Conservation (phyloP, 164 flowering plant species). For the Piper longum region DNA sequence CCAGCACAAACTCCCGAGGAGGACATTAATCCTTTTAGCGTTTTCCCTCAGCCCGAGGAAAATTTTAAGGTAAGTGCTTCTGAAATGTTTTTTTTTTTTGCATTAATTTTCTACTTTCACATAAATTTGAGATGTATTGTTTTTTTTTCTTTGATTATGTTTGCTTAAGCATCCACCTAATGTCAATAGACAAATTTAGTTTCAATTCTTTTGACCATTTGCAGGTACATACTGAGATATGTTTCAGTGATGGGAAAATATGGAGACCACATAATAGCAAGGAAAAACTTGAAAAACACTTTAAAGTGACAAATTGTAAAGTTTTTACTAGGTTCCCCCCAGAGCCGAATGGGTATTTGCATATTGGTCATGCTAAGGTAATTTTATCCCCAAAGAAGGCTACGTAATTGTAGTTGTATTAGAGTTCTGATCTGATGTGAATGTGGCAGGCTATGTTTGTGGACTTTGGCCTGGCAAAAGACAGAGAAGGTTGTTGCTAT, state of each 20-base stretch:
- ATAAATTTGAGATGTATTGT: too few species aligned
- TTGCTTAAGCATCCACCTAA: not conserved
- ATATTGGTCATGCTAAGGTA: constrained; percentile 99
- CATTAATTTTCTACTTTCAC: too few species aligned
- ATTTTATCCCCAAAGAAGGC: not conserved
- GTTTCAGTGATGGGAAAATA: constrained; percentile 60
- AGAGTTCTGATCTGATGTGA: constrained; percentile 1
- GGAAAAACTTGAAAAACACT: constrained; percentile 65
- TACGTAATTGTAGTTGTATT: not conserved
- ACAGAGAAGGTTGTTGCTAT: constrained; percentile 80
- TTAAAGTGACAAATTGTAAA: constrained; percentile 55
- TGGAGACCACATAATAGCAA: constrained; percentile 68
- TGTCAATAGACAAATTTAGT: not conserved
- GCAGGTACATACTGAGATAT: constrained; percentile 92
- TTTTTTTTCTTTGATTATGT: not conserved
- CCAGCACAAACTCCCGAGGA: constrained; percentile 52
- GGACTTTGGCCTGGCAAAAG: constrained; percentile 88
- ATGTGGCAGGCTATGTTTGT: constrained; percentile 84
- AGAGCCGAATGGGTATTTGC: constrained; percentile 97
- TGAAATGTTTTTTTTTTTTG: too few species aligned
- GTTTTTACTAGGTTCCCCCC: constrained; percentile 91
- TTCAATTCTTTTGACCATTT: constrained; percentile 5
- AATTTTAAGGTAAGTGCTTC: constrained; percentile 46
- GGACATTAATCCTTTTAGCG: constrained; percentile 67
- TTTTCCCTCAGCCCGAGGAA: constrained; percentile 71